Evolutionary conservation across 1,284 basidiomycete genomes (phyloP).

Genomic region (Pseudozyma tsukubaensis): DNA sequence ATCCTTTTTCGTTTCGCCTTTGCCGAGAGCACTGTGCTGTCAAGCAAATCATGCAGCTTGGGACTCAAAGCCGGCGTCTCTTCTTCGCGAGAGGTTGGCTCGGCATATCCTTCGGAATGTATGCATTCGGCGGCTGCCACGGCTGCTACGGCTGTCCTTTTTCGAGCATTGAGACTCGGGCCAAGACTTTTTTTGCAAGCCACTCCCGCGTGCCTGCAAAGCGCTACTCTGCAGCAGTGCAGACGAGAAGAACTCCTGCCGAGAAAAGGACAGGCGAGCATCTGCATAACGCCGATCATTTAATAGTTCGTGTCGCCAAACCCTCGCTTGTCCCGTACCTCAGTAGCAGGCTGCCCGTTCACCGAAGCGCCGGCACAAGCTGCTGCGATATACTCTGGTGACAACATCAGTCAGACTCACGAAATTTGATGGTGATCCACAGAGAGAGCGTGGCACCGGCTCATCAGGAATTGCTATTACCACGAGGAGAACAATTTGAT

Average conservation of each 20-base stretch:
- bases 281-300: conserved; percentile 10
- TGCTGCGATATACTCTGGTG: background rate
- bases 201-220: background rate
- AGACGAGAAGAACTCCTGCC: background rate
- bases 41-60: too few species aligned
- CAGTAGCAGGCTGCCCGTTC: background rate
- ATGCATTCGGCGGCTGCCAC: background rate
- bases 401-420: background rate
- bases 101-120: background rate
- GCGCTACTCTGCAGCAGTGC: background rate
- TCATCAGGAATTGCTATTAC: too few species aligned
- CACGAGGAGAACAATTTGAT: too few species aligned
- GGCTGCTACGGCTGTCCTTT: background rate
- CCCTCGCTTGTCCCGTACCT: background rate
- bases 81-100: background rate
- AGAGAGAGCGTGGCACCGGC: too few species aligned
- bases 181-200: conserved; percentile 9
- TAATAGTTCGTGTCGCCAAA: background rate
- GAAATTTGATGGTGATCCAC: too few species aligned
- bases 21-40: too few species aligned
- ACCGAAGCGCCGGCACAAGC: background rate
- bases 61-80: too few species aligned
- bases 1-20: too few species aligned
- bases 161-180: conserved; percentile 16
- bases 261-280: background rate